Percentiles rank a stretch among this genome's conserved stretches.
phyloP scores from a whole-genome alignment of 169 alveolate species.

The Plasmodium reichenowi region DNA sequence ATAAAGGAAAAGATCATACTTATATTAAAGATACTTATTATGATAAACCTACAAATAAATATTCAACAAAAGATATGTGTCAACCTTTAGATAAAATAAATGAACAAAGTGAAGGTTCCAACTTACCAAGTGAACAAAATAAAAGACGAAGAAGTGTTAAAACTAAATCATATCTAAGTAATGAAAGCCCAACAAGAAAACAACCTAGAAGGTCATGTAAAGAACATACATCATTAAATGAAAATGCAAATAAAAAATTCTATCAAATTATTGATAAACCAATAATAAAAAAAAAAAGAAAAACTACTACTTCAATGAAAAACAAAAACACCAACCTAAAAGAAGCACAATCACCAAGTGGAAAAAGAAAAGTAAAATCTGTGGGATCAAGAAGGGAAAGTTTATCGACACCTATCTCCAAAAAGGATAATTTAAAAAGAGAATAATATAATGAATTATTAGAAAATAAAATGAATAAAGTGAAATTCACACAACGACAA shows the following conservation, averaged over 20 bases:
- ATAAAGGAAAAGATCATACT: constrained; percentile 2
- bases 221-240: constrained; percentile 47
- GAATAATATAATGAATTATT: not conserved
- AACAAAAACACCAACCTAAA: not conserved
- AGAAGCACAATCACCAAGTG: not conserved
- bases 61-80: constrained; percentile 15
- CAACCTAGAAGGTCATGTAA: constrained; percentile 75
- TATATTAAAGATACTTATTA: constrained; percentile 13
- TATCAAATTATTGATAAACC: constrained; percentile 64
- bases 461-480: too few relatives aligned
- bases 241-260: constrained; percentile 28
- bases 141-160: constrained; percentile 44
- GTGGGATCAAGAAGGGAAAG: constrained; percentile 39
- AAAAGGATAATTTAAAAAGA: constrained; percentile 31
- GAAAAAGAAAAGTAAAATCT: constrained; percentile 21
- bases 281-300: constrained; percentile 31
- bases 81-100: constrained; percentile 8
- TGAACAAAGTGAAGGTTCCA: not conserved
- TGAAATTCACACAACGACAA: too few relatives aligned
- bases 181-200: constrained; percentile 65
- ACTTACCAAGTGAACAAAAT: not conserved
- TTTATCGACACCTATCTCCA: constrained; percentile 5
- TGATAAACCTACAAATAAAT: constrained; percentile 6
- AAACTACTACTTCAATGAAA: constrained; percentile 13
- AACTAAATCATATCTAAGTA: constrained; percentile 32